phyloP scores from a whole-genome alignment of 139 green algal species.

The Trebouxia sp. region DNA sequence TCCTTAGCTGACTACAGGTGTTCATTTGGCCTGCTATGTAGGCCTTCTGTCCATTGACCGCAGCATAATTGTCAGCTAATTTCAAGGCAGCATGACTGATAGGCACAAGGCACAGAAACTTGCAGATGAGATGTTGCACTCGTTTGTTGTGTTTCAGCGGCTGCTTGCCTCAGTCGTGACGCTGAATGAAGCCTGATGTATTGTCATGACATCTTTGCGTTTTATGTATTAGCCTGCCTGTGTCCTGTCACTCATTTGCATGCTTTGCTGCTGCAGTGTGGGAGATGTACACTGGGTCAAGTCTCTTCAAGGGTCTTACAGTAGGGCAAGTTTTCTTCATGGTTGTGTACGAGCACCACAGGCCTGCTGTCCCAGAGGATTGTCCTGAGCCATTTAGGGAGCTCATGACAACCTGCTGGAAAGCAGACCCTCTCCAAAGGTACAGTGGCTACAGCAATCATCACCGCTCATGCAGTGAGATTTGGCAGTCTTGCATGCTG shows the following conservation, averaged over 20 bases:
- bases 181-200: neutral
- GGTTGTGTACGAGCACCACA: conserved; percentile 36
- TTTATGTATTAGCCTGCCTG: neutral
- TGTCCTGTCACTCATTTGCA: neutral
- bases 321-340: conserved; percentile 49
- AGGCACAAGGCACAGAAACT: too few species aligned
- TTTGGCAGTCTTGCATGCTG: too few species aligned
- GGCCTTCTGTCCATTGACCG: too few species aligned
- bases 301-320: conserved; percentile 39
- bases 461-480: too few species aligned
- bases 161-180: too few species aligned
- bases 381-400: conserved; percentile 37
- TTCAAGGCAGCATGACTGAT: too few species aligned
- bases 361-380: conserved; percentile 34
- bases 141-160: too few species aligned
- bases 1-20: too few species aligned
- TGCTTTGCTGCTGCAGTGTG: conserved; percentile 32
- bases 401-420: conserved; percentile 51
- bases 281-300: conserved; percentile 45
- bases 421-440: conserved; percentile 3
- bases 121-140: too few species aligned
- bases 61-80: too few species aligned
- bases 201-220: neutral
- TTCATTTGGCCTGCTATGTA: too few species aligned
- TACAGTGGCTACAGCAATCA: neutral